phyloP scores from a whole-genome alignment of 805 yeast genomes.

The Lachancea dasiensis region DNA sequence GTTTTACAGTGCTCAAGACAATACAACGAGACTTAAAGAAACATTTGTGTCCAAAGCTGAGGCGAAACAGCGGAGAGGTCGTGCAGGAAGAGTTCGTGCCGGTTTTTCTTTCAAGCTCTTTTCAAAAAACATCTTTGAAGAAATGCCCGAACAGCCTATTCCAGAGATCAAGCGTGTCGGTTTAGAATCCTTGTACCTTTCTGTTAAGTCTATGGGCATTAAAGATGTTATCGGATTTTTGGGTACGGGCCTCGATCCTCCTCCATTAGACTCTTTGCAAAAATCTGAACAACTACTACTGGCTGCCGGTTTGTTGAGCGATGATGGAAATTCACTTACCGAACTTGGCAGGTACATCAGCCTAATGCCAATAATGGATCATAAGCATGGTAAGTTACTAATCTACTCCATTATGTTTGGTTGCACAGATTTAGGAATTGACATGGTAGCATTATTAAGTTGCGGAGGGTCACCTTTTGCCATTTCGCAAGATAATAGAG shows the following conservation, averaged over 20 bases:
- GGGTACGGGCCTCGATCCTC: slow-evolving; percentile 76
- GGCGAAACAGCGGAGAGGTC: slow-evolving; percentile 90
- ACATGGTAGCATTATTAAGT: slow-evolving; percentile 72
- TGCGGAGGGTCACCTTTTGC: slow-evolving; percentile 65
- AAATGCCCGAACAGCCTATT: slow-evolving; percentile 68
- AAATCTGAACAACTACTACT: slow-evolving; percentile 44
- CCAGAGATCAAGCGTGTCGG: slow-evolving; percentile 88
- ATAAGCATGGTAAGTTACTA: slow-evolving; percentile 76
- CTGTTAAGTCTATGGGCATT: slow-evolving; percentile 86
- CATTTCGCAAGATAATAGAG: slow-evolving; percentile 56
- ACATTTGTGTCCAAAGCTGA: slow-evolving; percentile 90
- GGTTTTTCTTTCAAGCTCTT: slow-evolving; percentile 92
- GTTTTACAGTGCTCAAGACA: slow-evolving; percentile 70
- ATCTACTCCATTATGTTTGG: slow-evolving; percentile 80
- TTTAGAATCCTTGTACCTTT: slow-evolving; percentile 72
- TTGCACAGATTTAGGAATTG: slow-evolving; percentile 68
- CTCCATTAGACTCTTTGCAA: slow-evolving; percentile 38
- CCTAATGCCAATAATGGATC: slow-evolving; percentile 73
- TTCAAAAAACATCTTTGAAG: slow-evolving; percentile 89
- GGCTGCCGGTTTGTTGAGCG: slow-evolving; percentile 67
- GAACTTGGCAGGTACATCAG: slow-evolving; percentile 77
- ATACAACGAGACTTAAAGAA: slow-evolving; percentile 55
- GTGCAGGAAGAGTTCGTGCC: slow-evolving; percentile 98
- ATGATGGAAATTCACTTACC: slow-evolving; percentile 46
- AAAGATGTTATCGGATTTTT: slow-evolving; percentile 64